Percentiles rank a stretch among this genome's conserved stretches.
Evolutionary conservation across 2,329 filamentous ascomycete genomes (phyloP).

Genomic region (Thermothelomyces thermophilus): DNA sequence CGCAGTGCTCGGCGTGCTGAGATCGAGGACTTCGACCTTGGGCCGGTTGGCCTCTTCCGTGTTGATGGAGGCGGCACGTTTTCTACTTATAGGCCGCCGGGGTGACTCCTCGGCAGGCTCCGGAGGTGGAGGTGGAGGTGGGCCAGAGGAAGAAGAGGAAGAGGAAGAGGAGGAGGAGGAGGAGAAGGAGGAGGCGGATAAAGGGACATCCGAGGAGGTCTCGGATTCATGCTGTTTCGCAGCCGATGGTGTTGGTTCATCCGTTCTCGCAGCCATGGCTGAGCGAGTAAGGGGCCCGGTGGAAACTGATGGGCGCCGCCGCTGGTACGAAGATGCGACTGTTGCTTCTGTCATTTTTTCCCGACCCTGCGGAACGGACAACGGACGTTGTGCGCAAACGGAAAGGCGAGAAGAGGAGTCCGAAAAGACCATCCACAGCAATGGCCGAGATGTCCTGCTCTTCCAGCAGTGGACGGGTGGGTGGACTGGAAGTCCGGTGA

Average conservation of each 20-base stretch:
- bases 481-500: neutral
- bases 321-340: conserved; percentile 11
- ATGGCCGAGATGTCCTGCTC: conserved; percentile 6
- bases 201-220: conserved; percentile 9
- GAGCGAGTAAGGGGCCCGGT: conserved; percentile 18
- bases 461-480: conserved; percentile 7
- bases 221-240: conserved; percentile 14
- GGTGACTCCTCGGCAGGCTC: conserved; percentile 6
- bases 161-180: conserved; percentile 7
- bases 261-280: conserved; percentile 20
- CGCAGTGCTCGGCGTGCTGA: conserved; percentile 31
- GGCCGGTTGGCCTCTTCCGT: conserved; percentile 38
- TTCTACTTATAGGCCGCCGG: conserved; percentile 28
- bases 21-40: conserved; percentile 30
- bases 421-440: conserved; percentile 1
- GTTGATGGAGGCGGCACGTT: conserved; percentile 42
- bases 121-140: neutral
- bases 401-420: neutral
- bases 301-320: conserved; percentile 2
- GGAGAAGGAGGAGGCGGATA: conserved; percentile 6
- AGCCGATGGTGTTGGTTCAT: neutral
- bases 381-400: conserved; percentile 4
- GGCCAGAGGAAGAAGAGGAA: conserved; percentile 3
- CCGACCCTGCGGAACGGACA: neutral
- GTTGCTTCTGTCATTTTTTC: conserved; percentile 23